Evolutionary conservation across 1,284 basidiomycete species (phyloP).

Genomic region (Phellopilus nigrolimitatus): DNA sequence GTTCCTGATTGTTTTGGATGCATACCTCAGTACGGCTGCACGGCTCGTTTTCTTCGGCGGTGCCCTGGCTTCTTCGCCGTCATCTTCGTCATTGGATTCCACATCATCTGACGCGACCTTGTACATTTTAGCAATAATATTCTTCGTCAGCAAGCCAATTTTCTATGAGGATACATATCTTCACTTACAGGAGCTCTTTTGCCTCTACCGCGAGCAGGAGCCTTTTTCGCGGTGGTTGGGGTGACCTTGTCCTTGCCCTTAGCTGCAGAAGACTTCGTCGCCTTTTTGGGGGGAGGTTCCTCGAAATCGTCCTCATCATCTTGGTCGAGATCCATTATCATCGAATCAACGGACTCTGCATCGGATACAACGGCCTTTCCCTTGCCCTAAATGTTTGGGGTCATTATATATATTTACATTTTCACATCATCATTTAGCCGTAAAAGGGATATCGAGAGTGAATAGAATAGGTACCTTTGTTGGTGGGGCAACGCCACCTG

Average conservation of each 20-base stretch:
- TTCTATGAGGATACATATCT: slow-evolving; percentile 11
- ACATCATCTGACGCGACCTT: no score
- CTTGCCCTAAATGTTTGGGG: slow-evolving; percentile 38
- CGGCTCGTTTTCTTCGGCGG: slow-evolving; percentile 58
- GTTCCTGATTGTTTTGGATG: slow-evolving; percentile 55
- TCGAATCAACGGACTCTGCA: slow-evolving; percentile 70
- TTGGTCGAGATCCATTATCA: slow-evolving; percentile 63
- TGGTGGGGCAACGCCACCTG: slow-evolving; percentile 32
- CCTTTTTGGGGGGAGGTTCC: slow-evolving; percentile 48
- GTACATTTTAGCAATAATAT: slow-evolving; percentile 35
- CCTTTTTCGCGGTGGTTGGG: slow-evolving; percentile 19
- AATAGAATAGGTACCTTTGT: slow-evolving; percentile 34
- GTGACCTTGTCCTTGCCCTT: slow-evolving; percentile 12
- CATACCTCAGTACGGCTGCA: slow-evolving; percentile 58
- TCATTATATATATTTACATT: slow-evolving; percentile 28
- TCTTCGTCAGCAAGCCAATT: background rate
- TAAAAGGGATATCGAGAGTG: slow-evolving; percentile 4
- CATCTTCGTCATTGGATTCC: slow-evolving; percentile 53
- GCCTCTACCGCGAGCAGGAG: slow-evolving; percentile 24
- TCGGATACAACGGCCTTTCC: slow-evolving; percentile 50
- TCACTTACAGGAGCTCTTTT: slow-evolving; percentile 28
- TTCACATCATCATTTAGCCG: slow-evolving; percentile 23
- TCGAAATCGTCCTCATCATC: slow-evolving; percentile 45
- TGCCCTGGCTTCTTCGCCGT: slow-evolving; percentile 48
- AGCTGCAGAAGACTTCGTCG: slow-evolving; percentile 23